Evolutionary conservation across 2,329 filamentous ascomycete species (phyloP).

Genomic region (Exophiala sp.): DNA sequence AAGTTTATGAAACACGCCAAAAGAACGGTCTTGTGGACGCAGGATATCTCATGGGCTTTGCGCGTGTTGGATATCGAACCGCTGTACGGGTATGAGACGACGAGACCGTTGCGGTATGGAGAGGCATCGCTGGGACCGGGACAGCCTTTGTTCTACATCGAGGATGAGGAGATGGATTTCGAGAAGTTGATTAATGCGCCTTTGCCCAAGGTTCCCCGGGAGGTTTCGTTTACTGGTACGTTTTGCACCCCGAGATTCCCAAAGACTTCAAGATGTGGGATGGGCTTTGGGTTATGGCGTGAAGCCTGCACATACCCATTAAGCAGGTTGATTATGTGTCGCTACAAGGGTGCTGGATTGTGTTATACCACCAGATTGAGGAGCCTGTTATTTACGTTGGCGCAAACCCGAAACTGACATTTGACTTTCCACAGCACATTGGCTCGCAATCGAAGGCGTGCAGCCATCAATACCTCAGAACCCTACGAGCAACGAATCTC

Average conservation of each 20-base stretch:
- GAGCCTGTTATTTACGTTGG: too few relatives aligned
- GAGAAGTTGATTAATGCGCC: conserved; percentile 98
- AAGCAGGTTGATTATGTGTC: too few relatives aligned
- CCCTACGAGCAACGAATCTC: conserved; percentile 76
- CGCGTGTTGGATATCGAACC: conserved; percentile 87
- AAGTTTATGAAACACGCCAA: conserved; percentile 93
- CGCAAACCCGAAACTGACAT: too few relatives aligned
- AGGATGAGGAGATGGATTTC: conserved; percentile 97
- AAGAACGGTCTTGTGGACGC: conserved; percentile 78
- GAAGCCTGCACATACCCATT: too few relatives aligned
- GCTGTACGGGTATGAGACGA: conserved; percentile 74
- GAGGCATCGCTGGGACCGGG: conserved; percentile 90
- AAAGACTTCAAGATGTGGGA: too few relatives aligned
- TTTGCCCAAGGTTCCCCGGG: conserved; percentile 85
- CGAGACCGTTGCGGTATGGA: conserved; percentile 79
- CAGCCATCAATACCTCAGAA: conserved; percentile 96
- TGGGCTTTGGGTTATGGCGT: too few relatives aligned
- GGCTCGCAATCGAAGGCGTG: conserved; percentile 95
- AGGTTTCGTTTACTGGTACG: conserved; percentile 82
- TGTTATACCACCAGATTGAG: too few relatives aligned
- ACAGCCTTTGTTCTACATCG: conserved; percentile 92
- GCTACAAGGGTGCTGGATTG: too few relatives aligned
- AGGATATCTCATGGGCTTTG: conserved; percentile 82
- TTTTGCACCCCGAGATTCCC: too few relatives aligned
- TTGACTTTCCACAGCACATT: conserved; percentile 69